phyloP scores from a whole-genome alignment of 257 asterid species.

The Capsicum baccatum region DNA sequence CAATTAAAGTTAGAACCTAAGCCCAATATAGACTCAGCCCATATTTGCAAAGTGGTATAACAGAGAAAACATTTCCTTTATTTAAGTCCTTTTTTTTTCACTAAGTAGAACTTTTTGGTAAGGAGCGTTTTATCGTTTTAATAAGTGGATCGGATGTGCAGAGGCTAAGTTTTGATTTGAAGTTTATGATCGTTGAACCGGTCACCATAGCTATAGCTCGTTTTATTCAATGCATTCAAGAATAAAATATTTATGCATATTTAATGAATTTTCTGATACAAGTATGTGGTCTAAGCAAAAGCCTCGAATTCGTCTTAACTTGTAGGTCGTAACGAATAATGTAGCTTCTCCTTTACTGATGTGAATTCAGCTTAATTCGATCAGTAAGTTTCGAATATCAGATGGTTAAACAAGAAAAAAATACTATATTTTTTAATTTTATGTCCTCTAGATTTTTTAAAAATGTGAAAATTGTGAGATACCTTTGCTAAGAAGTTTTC shows the following conservation, averaged over 20 bases:
- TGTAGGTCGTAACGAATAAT: background rate
- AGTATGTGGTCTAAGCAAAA: background rate
- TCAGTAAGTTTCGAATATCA: background rate
- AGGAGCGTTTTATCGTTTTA: background rate
- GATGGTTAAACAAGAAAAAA: background rate
- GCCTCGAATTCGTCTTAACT: background rate
- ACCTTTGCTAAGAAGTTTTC: constrained; percentile 7
- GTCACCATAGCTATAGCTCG: background rate
- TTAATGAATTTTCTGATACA: background rate
- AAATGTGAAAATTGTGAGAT: background rate
- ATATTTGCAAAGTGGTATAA: background rate
- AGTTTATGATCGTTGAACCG: background rate
- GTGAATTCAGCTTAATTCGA: accelerated
- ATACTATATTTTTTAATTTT: background rate
- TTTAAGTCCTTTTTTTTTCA: too few species aligned
- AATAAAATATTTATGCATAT: too few species aligned
- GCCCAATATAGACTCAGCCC: background rate
- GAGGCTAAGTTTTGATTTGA: background rate
- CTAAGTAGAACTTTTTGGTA: background rate
- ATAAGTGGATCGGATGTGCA: background rate
- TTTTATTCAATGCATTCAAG: background rate
- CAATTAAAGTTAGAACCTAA: background rate
- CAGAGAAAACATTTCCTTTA: background rate
- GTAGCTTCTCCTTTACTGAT: background rate
- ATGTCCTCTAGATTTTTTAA: background rate